Percentiles rank a stretch among this genome's conserved stretches.
phyloP scores from a whole-genome alignment of 352 stramenopile genomes.

The Phytophthora chlamydospora region DNA sequence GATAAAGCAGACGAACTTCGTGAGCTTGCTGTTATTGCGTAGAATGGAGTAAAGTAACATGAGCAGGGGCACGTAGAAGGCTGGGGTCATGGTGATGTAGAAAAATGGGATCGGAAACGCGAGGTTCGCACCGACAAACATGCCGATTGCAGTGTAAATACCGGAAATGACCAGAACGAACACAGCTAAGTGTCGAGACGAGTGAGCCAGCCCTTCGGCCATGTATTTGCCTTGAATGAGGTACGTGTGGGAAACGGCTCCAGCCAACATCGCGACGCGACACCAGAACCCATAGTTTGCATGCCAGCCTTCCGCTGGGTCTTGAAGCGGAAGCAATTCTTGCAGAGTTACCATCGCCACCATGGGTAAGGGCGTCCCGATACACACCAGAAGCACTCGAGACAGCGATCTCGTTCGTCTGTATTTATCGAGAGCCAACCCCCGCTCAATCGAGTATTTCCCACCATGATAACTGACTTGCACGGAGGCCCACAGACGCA shows the following conservation, averaged over 20 bases:
- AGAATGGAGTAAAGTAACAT: neutral
- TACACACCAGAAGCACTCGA: neutral
- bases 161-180: neutral
- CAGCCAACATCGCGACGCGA: neutral
- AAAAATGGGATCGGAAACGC: slow-evolving; percentile 11
- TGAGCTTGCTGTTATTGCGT: neutral
- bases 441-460: slow-evolving; percentile 38
- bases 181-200: neutral
- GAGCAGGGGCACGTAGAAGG: neutral
- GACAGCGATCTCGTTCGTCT: slow-evolving; percentile 2
- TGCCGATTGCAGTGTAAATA: neutral
- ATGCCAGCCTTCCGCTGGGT: neutral
- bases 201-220: neutral
- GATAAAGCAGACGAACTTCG: neutral
- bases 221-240: slow-evolving; percentile 1
- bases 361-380: neutral
- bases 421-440: slow-evolving; percentile 35
- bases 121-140: neutral
- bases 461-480: slow-evolving; percentile 26
- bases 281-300: slow-evolving; percentile 15
- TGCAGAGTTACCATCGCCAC: neutral
- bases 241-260: neutral
- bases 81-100: slow-evolving; percentile 5
- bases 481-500: slow-evolving; percentile 5
- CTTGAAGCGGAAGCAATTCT: slow-evolving; percentile 15